Conservation (phyloP, 1,284 basidiomycete genomes). For the Ceratobasidium sp. region DNA sequence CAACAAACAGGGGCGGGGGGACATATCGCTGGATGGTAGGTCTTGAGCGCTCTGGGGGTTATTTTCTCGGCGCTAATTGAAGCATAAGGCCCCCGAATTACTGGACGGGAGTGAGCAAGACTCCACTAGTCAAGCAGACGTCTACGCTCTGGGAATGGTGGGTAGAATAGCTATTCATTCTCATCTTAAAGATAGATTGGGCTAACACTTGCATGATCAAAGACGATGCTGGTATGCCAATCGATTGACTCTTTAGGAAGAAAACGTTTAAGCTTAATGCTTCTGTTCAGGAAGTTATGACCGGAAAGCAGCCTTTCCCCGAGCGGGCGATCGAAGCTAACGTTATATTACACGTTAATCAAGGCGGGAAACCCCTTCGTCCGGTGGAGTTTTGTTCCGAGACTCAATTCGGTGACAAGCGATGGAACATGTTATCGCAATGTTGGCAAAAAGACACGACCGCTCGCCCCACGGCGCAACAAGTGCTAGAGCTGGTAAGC, state of each 20-base stretch:
- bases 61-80: no score
- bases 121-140: neutral
- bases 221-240: conserved; percentile 14
- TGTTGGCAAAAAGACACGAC: no score
- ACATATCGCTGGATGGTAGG: conserved; percentile 24
- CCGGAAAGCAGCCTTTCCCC: neutral
- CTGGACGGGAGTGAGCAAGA: neutral
- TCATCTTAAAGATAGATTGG: no score
- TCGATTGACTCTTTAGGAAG: no score
- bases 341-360: neutral
- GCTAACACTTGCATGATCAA: no score
- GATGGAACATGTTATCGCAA: neutral
- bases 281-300: conserved; percentile 10
- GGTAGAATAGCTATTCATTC: no score
- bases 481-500: no score
- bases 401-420: neutral
- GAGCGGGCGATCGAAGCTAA: neutral
- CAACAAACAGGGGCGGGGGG: neutral
- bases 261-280: no score
- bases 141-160: conserved; percentile 20
- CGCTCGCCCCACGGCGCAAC: no score
- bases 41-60: no score
- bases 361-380: neutral
- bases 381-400: neutral
- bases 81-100: conserved; percentile 4